These are phyloP conservation scores for Cladosporium colombiae DNA, from an alignment of 2,329 filamentous ascomycete species.

Conservation along the genomic window DNA sequence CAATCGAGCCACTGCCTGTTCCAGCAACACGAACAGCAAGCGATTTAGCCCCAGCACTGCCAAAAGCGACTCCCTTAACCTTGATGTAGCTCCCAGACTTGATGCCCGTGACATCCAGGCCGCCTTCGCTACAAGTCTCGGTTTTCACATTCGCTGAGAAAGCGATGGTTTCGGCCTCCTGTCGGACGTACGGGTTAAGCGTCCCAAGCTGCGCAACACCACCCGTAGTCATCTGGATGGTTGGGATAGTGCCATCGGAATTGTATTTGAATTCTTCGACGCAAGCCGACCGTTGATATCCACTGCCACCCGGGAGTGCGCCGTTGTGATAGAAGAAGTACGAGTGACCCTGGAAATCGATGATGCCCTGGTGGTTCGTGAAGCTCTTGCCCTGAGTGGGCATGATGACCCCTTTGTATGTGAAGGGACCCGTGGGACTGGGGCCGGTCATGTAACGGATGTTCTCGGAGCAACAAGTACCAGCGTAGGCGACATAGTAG, in stretches of 20 bases:
- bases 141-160: conserved; percentile 1
- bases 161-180: background rate
- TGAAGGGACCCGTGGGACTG: background rate
- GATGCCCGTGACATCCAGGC: background rate
- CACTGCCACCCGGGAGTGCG: background rate
- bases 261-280: conserved; percentile 4
- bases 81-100: conserved; percentile 3
- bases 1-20: background rate
- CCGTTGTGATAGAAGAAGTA: conserved; percentile 4
- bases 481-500: background rate
- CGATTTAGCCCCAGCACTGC: background rate
- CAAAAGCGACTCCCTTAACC: background rate
- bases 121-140: conserved; percentile 1
- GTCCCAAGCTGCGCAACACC: background rate
- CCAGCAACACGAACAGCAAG: conserved; percentile 1
- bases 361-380: background rate
- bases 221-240: background rate
- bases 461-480: background rate
- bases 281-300: background rate
- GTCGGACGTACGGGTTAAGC: background rate
- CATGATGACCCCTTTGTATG: conserved; percentile 2
- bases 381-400: conserved; percentile 3
- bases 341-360: background rate
- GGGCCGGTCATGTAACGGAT: conserved; percentile 3
- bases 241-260: background rate